Evolutionary conservation across 1,284 basidiomycete species (phyloP), one percentile per base, ranked within the genome.

Genomic region (Ceraceosorus guamensis): DNA sequence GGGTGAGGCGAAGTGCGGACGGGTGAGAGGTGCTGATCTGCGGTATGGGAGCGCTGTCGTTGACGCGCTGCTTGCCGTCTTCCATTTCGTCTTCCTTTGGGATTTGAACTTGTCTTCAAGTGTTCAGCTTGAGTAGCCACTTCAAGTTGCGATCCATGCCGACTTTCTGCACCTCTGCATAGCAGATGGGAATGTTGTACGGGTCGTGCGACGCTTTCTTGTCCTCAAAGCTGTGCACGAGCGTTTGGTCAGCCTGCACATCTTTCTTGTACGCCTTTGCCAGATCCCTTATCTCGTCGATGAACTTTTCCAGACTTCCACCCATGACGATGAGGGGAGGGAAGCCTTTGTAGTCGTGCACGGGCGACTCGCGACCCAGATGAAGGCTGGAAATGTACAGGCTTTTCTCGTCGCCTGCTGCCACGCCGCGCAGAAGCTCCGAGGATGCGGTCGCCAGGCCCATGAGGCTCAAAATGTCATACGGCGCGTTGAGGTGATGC

Each of bases 211-310:
- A 4, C 13, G 52, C 48, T 16, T 48, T 16, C 16, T 43, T 43
- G 31, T 53, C 52, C 33, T 46, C 52, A 32, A 14, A 14, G 33
- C 33, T 11, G 11, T 6, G n/a, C 13, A 53, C 44, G n/a, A 33
- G 10, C 2, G 35, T 14, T 14, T 45, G 13, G 24, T 5, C 7
- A 14, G 16, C 41, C 24, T 51, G 32, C 7, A 16, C 4, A 6
- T 37, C 35, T 18, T 13, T n/a, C 48, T 53, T n/a, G 48, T 53
- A 53, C 14, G 34, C 31, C 24, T 32, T 3, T 3, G 37, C 30
- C 14, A 53, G 48, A 5, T 39, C 52, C 32, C 32, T 7, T 31
- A 44, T 46, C 30, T 53, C 52, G 39, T 53, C 52, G 18, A 24
- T 16, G 7, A 53, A 18, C 24, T 30, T 16, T 30, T 53, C 52